A percentile compares a stretch with the other conserved stretches of the same genome.
Conservation (phyloP, 169 alveolate species). For the Plasmodium malariae region DNA sequence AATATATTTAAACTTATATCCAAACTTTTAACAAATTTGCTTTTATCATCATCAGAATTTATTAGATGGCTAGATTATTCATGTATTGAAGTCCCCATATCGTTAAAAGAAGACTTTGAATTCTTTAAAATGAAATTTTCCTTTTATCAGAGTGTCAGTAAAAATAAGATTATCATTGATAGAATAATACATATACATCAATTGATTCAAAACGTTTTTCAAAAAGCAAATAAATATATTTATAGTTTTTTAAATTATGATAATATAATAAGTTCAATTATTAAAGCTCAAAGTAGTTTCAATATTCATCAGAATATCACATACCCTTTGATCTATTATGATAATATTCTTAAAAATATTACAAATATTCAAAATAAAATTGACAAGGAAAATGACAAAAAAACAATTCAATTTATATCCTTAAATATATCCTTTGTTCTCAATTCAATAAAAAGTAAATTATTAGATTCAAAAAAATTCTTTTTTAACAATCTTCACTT, state of each 20-base stretch:
- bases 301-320: constrained; percentile 54
- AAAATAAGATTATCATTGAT: constrained; percentile 74
- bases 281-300: constrained; percentile 52
- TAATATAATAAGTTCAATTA: constrained; percentile 55
- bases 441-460: constrained; percentile 51
- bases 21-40: constrained; percentile 56
- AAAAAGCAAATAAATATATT: constrained; percentile 74
- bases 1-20: constrained; percentile 69
- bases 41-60: constrained; percentile 73
- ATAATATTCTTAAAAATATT: constrained; percentile 56
- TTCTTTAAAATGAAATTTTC: constrained; percentile 70
- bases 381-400: constrained; percentile 70
- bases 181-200: constrained; percentile 76
- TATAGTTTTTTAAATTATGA: constrained; percentile 73
- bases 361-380: constrained; percentile 66
- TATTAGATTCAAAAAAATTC: constrained; percentile 61
- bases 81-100: constrained; percentile 75
- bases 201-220: constrained; percentile 69
- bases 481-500: constrained; percentile 58
- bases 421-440: constrained; percentile 65
- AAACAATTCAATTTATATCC: constrained; percentile 71
- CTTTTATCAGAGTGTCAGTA: constrained; percentile 75
- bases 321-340: constrained; percentile 68
- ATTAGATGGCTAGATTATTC: constrained; percentile 74
- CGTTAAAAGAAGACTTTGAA: constrained; percentile 61